Percentiles rank a stretch among this genome's conserved stretches.
These are phyloP conservation scores for Drosera capensis DNA, from an alignment of 148 eudicot species.

Conservation along the genomic window DNA sequence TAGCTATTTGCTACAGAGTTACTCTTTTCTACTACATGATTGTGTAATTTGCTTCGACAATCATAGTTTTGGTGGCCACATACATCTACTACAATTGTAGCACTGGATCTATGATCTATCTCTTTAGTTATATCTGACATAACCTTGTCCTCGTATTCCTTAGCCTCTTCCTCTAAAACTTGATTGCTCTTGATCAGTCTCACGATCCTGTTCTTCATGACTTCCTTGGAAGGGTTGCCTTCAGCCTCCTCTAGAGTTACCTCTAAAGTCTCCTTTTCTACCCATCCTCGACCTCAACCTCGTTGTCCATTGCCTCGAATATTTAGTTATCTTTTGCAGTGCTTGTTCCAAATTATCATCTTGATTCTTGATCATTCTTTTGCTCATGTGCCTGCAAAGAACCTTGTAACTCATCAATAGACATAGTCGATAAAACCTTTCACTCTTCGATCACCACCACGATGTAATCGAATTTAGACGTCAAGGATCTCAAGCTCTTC, in stretches of 20 bases:
- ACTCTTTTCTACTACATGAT: background rate
- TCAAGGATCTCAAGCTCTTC: background rate
- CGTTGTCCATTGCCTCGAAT: background rate
- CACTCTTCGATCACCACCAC: background rate
- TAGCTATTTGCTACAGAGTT: background rate
- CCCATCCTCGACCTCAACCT: too few relatives aligned
- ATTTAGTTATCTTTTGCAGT: background rate
- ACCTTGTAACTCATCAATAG: background rate
- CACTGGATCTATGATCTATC: slow-evolving; percentile 9
- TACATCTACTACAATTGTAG: slow-evolving; percentile 6
- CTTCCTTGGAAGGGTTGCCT: background rate
- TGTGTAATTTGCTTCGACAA: slow-evolving; percentile 3
- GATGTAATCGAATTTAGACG: background rate
- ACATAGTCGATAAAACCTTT: background rate
- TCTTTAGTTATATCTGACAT: slow-evolving; percentile 1
- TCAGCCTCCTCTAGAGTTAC: background rate
- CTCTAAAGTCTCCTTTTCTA: background rate
- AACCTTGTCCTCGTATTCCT: background rate
- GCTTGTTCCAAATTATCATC: background rate
- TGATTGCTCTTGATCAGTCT: background rate
- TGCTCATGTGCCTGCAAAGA: background rate
- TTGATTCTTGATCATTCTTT: background rate
- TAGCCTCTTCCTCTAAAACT: background rate
- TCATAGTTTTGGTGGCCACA: slow-evolving; percentile 9
- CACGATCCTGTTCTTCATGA: background rate